Conservation (phyloP, 73 alveolate genomes). For the Tetrahymena borealis region DNA sequence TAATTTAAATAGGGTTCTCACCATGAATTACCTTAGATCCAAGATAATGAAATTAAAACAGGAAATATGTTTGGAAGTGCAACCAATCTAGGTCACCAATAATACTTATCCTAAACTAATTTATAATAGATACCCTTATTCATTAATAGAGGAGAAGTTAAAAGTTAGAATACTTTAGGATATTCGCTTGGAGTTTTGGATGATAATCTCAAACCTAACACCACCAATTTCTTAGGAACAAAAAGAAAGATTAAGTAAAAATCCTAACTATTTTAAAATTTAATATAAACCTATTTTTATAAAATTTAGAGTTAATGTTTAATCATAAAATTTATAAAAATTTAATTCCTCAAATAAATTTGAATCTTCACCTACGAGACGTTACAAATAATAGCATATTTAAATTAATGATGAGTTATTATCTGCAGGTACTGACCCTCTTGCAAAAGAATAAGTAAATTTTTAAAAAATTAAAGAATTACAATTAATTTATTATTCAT, state of each 20-base stretch:
- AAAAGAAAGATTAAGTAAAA: not conserved
- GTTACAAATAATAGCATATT: not conserved
- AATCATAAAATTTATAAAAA: not conserved
- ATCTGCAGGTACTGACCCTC: constrained; percentile 85
- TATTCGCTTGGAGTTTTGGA: not conserved
- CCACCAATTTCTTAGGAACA: not conserved
- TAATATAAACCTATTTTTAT: not conserved
- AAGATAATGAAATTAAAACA: not conserved
- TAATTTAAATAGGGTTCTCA: not conserved
- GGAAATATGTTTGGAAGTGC: not conserved
- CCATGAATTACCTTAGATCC: not conserved
- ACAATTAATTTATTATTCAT: no score
- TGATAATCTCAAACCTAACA: not conserved
- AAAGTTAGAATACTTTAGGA: not conserved
- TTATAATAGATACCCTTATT: not conserved
- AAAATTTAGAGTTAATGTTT: not conserved
- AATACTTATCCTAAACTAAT: not conserved
- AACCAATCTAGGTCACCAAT: not conserved
- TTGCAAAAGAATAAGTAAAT: constrained; percentile 47
- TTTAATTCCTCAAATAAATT: not conserved
- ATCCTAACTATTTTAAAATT: not conserved
- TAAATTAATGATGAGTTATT: constrained; percentile 39
- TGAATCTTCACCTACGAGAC: not conserved
- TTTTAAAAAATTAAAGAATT: not conserved
- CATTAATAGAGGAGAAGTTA: not conserved